These are phyloP conservation scores for Fusarium begoniae DNA, from an alignment of 2,329 filamentous ascomycete species.

Conservation along the genomic window DNA sequence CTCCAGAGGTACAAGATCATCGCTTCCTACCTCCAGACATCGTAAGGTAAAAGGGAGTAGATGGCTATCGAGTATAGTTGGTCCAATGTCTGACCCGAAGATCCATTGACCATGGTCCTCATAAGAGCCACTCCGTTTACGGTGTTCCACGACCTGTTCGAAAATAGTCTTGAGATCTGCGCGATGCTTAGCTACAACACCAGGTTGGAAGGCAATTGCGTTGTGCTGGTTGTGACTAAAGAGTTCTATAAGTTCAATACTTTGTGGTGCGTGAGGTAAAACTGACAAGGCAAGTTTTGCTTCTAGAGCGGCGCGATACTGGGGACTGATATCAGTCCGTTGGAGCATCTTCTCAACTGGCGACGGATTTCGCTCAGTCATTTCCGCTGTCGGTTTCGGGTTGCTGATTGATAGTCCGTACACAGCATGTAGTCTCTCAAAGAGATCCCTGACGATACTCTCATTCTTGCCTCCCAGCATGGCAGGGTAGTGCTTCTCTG, in stretches of 20 bases:
- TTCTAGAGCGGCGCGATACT: conserved; percentile 9
- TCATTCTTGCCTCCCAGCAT: conserved; percentile 1
- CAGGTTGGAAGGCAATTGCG: conserved; percentile 11
- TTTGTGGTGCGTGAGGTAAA: too few species aligned
- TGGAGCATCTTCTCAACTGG: conserved; percentile 10
- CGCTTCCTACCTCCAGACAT: conserved; percentile 12
- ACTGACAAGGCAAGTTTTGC: conserved; percentile 11
- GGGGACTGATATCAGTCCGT: neutral
- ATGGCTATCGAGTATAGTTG: conserved; percentile 25
- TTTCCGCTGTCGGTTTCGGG: conserved; percentile 8
- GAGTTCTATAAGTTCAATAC: neutral
- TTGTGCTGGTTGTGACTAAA: conserved; percentile 12
- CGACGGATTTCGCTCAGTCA: conserved; percentile 8
- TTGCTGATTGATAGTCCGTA: conserved; percentile 19
- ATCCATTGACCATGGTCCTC: conserved; percentile 3
- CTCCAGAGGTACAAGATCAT: conserved; percentile 15
- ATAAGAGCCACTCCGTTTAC: conserved; percentile 4
- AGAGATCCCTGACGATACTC: neutral
- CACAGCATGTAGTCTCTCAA: conserved; percentile 2
- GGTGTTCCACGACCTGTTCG: neutral
- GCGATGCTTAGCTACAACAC: conserved; percentile 3
- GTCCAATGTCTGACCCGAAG: conserved; percentile 7
- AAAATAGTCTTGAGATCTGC: conserved; percentile 1
- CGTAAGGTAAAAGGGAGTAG: conserved; percentile 16
- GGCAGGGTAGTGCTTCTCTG: conserved; percentile 22